Percentiles rank a stretch among this genome's conserved stretches.
Conservation (phyloP, 192 early-diverging fungal genomes). For the Anaeromyces robustus region DNA sequence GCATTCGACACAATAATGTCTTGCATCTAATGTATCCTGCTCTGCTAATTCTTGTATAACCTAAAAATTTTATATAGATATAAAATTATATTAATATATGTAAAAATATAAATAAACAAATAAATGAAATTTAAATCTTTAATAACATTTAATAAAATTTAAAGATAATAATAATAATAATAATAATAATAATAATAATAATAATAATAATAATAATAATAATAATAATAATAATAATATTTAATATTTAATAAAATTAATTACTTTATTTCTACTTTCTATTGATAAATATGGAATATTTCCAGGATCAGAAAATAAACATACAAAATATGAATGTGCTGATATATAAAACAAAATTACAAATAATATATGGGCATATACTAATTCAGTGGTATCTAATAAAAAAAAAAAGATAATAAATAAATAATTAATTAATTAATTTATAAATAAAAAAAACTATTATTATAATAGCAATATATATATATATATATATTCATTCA, state of each 20-base stretch:
- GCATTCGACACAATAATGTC: conserved; percentile 79
- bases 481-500: too few species aligned
- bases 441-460: too few species aligned
- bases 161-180: conserved; percentile 40
- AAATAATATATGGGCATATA: neutral
- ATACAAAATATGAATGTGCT: neutral
- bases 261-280: conserved; percentile 25
- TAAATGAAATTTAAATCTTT: too few species aligned
- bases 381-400: neutral
- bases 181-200: conserved; percentile 74
- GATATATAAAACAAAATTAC: neutral
- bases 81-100: too few species aligned
- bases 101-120: too few species aligned
- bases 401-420: neutral
- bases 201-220: conserved; percentile 41
- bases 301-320: neutral
- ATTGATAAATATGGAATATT: neutral
- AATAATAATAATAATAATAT: conserved; percentile 48
- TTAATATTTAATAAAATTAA: conserved; percentile 32
- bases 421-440: too few species aligned
- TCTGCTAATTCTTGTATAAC: conserved; percentile 43
- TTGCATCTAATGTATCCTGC: conserved; percentile 45
- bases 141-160: too few species aligned
- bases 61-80: too few species aligned
- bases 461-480: too few species aligned